Evolutionary conservation across 2,329 filamentous ascomycete genomes (phyloP), one percentile per base, ranked within the genome.

Genomic region (Aureobasidium uvarum): DNA sequence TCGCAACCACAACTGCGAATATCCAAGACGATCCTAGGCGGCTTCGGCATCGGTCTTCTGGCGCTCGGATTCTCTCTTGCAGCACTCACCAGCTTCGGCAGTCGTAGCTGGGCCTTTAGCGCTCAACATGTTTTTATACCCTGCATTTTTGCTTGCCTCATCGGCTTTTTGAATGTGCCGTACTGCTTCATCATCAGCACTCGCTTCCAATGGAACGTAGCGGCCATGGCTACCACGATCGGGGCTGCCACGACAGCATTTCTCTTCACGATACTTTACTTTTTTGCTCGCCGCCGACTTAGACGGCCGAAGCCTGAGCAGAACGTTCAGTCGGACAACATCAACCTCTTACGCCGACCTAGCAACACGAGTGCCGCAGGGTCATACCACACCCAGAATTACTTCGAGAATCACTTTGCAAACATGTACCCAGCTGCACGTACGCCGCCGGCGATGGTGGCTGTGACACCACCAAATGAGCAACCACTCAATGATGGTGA

Each of bases 1-100:
- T 73, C 72, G 28, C 69, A 77, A 18, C 58, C 72, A 11, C 67
- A 77, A 41, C 18, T 58, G 31, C 76, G 75, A 60, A 74, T 81
- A 63, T 76, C 74, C 65, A 72, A 75, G 55, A 73, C 74, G 0
- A 76, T 76, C 5, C 69, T 82, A 7, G 76, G 76, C 3, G 79
- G 81, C 58, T 78, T 82, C 66, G 77, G 81, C 28, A 75, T 81
- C 68, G 77, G 79, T 5, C 73, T 84, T 20, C 74, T 83, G 8
- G 77, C 78, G 1, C 76, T 78, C 50, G 81, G 81, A 38, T 81
- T 82, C 71, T 79, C 77, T 1, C 78, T 81, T 67, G 82, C 81
- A 1, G 77, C 74, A 43, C 74, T 82, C 51, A 72, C 82, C 48
- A 80, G 77, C 72, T 80, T 83, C 66, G 79, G 80, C 68, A 52